Evolutionary conservation across 1,284 basidiomycete genomes (phyloP), one percentile per base, ranked within the genome.

Genomic region (Stereum hirsutum): DNA sequence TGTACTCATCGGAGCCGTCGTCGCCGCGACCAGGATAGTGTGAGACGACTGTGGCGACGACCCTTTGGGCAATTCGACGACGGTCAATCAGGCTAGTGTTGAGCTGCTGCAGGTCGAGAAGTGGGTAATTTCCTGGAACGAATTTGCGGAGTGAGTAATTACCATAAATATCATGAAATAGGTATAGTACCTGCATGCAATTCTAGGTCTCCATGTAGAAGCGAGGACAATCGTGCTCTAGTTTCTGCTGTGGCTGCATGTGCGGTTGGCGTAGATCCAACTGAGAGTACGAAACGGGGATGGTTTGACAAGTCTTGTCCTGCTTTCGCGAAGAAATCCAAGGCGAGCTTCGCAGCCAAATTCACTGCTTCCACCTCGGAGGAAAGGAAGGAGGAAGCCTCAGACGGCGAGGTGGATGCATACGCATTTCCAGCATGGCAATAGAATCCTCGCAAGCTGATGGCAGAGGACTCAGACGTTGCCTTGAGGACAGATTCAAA

Each of bases 181-280:
- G 17, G 5, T 27, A 25, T 25, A 19, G 28, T 52, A 78, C 79
- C 82, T 40, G 88, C 89, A 60, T 90, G 88, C 26, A 89, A 57
- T 58, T 89, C 87, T 14, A 89, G 65, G 23, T 59, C 61, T 6
- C 81, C 82, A 48, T 76, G 66, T 20, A 85, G 60, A 34, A 66
- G 53, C n/a, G 67, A 59, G 6, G 70, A 62, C 11, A 85, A 54
- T 30, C 64, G 57, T 10, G 60, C 58, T 38, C 65, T 65, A 8
- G 72, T 65, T 46, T 71, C 73, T n/a, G 67, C 63, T 17, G 72
- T 75, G 5, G 82, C 84, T 8, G 79, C 79, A 56, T 89, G 84
- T 0, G 88, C 88, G 2, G 89, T 84, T 1, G 89, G 89, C 2
- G 89, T 92, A n/a, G 88, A 83, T 11, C 89, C 89, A 1, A 91